Conservation (phyloP, 2,329 filamentous ascomycete genomes). For the Aspergillus puulaauensis region DNA sequence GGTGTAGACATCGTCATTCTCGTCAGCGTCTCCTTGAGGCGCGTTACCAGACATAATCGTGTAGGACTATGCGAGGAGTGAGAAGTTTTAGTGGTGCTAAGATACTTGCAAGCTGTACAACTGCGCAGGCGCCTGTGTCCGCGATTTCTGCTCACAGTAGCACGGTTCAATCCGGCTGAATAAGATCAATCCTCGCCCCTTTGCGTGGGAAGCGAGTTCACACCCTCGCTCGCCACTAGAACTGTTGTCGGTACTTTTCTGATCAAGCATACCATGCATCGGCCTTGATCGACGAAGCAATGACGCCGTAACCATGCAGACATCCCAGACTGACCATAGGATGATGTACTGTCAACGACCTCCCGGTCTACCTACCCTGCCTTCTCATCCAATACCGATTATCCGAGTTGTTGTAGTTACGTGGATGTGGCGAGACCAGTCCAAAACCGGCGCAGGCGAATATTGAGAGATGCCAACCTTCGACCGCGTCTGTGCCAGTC, state of each 20-base stretch:
- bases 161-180: not conserved
- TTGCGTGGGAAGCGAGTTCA: rapidly evolving
- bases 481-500: not conserved
- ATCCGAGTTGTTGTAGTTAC: not conserved
- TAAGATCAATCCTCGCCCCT: not conserved
- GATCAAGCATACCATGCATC: not conserved
- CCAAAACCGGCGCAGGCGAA: not conserved
- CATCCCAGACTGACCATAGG: not conserved
- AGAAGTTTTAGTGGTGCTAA: not conserved
- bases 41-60: not conserved
- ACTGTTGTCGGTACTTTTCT: not conserved
- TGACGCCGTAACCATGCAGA: not conserved
- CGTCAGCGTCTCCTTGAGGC: not conserved
- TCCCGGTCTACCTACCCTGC: not conserved
- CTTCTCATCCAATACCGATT: not conserved
- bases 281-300: not conserved
- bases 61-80: not conserved
- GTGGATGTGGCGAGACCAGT: not conserved
- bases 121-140: not conserved
- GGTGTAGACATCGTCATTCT: not conserved
- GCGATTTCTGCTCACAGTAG: not conserved
- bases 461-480: not conserved
- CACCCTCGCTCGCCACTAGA: not conserved
- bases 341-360: not conserved
- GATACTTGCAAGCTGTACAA: not conserved